Conservation (phyloP, 805 yeast species). For the Candida wancherniae region DNA sequence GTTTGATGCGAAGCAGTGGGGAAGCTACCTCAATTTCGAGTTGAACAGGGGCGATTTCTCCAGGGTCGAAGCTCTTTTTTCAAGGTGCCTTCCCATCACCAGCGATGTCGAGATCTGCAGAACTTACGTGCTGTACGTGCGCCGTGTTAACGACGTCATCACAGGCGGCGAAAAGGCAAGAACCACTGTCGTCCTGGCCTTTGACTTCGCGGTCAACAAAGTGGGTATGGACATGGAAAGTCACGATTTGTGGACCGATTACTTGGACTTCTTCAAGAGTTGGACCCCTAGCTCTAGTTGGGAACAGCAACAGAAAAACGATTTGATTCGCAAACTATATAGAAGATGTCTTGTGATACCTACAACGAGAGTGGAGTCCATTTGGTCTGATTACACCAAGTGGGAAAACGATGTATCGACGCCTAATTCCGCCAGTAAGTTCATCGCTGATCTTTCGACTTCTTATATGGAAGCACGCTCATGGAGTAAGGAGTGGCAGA, state of each 20-base stretch:
- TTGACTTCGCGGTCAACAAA: slow-evolving; percentile 70
- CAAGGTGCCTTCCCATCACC: slow-evolving; percentile 56
- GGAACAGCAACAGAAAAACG: slow-evolving; percentile 81
- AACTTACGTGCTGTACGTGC: slow-evolving; percentile 72
- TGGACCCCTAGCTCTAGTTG: slow-evolving; percentile 78
- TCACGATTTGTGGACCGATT: slow-evolving; percentile 74
- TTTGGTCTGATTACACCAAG: slow-evolving; percentile 76
- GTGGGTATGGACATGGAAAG: slow-evolving; percentile 77
- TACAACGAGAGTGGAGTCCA: slow-evolving; percentile 61
- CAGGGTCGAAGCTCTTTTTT: slow-evolving; percentile 61
- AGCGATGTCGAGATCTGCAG: slow-evolving; percentile 70
- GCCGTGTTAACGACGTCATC: slow-evolving; percentile 61
- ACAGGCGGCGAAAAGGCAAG: slow-evolving; percentile 83
- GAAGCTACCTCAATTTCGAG: slow-evolving; percentile 61
- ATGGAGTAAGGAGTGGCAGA: slow-evolving; percentile 64
- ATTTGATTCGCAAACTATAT: slow-evolving; percentile 67
- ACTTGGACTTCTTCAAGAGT: slow-evolving; percentile 66
- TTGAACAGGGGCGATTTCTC: slow-evolving; percentile 60
- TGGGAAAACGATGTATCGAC: slow-evolving; percentile 75
- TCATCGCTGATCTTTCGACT: slow-evolving; percentile 75
- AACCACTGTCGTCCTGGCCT: slow-evolving; percentile 70
- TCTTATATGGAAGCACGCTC: slow-evolving; percentile 86
- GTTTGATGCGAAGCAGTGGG: slow-evolving; percentile 65
- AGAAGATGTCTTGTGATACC: slow-evolving; percentile 74
- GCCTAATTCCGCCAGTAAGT: slow-evolving; percentile 73